Percentiles rank a stretch among this genome's conserved stretches.
Evolutionary conservation across 768 basidiomycete species (phyloP).

Genomic region (Pleurotus tuber-regium): DNA sequence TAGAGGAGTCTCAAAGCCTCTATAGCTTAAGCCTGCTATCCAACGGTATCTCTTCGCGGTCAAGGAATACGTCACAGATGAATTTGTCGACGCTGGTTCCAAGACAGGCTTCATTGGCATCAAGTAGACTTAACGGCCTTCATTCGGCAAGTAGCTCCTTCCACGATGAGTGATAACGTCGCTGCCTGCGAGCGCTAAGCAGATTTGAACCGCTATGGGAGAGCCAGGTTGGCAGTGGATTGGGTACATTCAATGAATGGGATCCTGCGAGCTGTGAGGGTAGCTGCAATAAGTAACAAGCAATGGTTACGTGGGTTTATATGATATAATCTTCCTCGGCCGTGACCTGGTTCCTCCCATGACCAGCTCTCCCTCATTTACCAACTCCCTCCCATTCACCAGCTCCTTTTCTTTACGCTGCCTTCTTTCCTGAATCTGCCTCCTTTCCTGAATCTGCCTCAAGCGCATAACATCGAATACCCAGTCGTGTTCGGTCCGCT

Average conservation of each 20-base stretch:
- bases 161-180: conserved; percentile 7
- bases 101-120: conserved; percentile 24
- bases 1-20: conserved; percentile 32
- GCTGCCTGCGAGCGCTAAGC: too few relatives aligned
- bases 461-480: conserved; percentile 60
- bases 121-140: neutral
- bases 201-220: too few relatives aligned
- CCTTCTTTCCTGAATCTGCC: neutral
- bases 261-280: neutral
- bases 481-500: conserved; percentile 62
- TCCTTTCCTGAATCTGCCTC: conserved; percentile 25
- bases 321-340: neutral
- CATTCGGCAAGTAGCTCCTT: neutral
- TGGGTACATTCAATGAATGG: neutral
- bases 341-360: neutral
- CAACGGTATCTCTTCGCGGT: conserved; percentile 47
- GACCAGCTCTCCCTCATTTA: neutral
- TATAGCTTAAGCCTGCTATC: conserved; percentile 18
- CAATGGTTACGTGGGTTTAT: too few relatives aligned
- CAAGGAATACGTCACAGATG: conserved; percentile 65
- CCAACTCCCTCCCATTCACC: neutral
- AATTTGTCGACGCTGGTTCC: conserved; percentile 55
- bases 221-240: too few relatives aligned
- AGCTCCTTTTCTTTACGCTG: neutral
- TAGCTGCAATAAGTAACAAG: neutral